phyloP scores from a whole-genome alignment of 352 stramenopile genomes.

The Pythium brachiatum region DNA sequence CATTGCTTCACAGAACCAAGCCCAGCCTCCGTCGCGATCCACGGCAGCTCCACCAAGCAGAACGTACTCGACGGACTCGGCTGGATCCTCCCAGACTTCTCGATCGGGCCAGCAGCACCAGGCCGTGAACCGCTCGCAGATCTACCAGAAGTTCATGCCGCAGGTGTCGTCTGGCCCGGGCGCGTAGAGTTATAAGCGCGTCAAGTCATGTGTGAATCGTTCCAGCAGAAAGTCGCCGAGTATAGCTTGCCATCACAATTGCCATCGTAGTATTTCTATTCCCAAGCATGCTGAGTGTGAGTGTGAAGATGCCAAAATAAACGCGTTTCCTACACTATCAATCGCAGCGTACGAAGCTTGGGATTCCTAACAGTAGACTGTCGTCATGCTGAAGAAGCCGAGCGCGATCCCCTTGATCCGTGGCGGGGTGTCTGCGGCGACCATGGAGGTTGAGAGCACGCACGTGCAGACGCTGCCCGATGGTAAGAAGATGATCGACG shows the following conservation, averaged over 20 bases:
- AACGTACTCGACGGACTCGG: neutral
- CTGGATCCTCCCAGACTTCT: neutral
- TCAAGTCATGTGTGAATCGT: neutral
- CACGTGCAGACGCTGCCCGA: constrained; percentile 34
- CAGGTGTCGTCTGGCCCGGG: neutral
- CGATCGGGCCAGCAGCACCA: neutral
- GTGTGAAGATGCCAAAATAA: constrained; percentile 11
- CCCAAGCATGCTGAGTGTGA: neutral
- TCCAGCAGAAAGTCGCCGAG: neutral
- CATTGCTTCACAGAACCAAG: neutral
- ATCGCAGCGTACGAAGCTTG: no score
- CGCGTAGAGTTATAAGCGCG: neutral
- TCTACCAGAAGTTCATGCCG: constrained; percentile 26
- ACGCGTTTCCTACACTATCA: no score
- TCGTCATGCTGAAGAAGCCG: constrained; percentile 15
- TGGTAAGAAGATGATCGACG: constrained; percentile 56
- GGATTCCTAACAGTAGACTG: no score
- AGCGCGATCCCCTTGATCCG: constrained; percentile 3
- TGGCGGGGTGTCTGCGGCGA: neutral
- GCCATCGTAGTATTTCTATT: constrained; percentile 1
- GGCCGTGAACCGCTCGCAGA: constrained; percentile 9
- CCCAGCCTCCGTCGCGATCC: neutral
- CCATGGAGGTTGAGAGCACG: constrained; percentile 57
- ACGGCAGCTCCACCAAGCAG: neutral
- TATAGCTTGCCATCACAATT: constrained; percentile 7